Base-by-base conservation (phyloP, 176 grass and related monocot species). In the Phyllostachys edulis region DNA sequence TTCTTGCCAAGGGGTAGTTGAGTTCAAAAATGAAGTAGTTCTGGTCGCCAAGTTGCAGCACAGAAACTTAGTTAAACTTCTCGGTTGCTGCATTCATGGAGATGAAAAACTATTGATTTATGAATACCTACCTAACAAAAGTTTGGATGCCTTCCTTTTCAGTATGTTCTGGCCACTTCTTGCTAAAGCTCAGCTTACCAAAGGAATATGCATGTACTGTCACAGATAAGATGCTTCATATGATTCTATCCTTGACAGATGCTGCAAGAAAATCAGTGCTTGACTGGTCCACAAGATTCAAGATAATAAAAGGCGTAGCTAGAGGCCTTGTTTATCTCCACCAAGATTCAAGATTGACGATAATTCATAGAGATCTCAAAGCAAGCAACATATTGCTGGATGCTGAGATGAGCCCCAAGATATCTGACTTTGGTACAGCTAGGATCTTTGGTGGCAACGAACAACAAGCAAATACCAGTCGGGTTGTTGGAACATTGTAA, bases 301-400 rank as follows among this genome's bases (percentile, higher is more conserved):
- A 83, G 34, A 93, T 96, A 75, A 93, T 96, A 20, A 67, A 56
- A 38, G 88, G 91, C 7, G 63, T 93, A 50, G 88, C 88, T 55
- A 68, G 86, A 82, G 91, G 88, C 2, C 63, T 96, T 85, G 20
- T 87, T 52, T 96, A 93, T 68, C 86, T 96, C 18, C 94, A 93
- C 76, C 86, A 89, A 65, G 91, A 96, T 76, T 93, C 88, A 70
- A 80, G 82, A 83, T 34, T 34, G 32, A 34, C 32, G 32, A 34
- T 34, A 34, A 34, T 34, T 34, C 32, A 34, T 34, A 34, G 85
- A 64, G 85, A 91, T 84, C 63, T 91, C 5, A 91, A 91, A 71
- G 85, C 85, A 54, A 57, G 89, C 71, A 91, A 91, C 2, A 49
- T 91, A 21, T 57, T 88, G 38, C 52, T 91, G 41, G 85, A 88